These are phyloP conservation scores for Tilletia walkeri DNA, from an alignment of 1,284 basidiomycete genomes.

Conservation along the genomic window DNA sequence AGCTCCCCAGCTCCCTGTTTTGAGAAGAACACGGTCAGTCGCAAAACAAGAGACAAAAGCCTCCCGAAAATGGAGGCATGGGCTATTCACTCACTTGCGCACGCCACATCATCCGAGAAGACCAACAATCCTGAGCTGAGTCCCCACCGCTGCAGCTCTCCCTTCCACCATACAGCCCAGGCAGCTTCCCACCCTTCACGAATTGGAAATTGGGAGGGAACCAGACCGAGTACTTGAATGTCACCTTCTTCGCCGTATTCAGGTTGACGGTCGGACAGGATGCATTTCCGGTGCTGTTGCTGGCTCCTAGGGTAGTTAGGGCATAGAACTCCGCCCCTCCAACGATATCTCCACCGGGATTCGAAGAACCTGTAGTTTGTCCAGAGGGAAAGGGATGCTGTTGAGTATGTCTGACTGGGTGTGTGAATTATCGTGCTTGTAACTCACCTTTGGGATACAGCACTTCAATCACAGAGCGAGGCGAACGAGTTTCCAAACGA, in stretches of 20 bases:
- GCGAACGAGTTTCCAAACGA: too few relatives aligned
- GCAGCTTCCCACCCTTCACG: conserved; percentile 44
- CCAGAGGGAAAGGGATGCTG: not conserved
- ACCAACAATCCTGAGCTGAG: conserved; percentile 56
- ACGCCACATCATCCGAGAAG: conserved; percentile 57
- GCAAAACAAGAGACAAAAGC: not conserved
- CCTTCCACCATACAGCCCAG: conserved; percentile 52
- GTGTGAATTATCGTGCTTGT: too few relatives aligned
- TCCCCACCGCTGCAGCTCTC: conserved; percentile 57
- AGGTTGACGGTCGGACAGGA: not conserved
- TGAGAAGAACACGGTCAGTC: not conserved
- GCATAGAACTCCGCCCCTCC: conserved; percentile 14
- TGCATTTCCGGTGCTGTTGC: not conserved
- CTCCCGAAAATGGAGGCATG: too few relatives aligned
- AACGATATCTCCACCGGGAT: not conserved
- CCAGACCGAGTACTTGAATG: conserved; percentile 20
- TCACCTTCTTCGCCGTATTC: conserved; percentile 5
- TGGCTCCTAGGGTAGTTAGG: not conserved
- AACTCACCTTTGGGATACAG: too few relatives aligned
- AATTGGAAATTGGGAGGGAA: conserved; percentile 27
- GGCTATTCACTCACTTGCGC: conserved; percentile 22
- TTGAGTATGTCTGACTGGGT: too few relatives aligned
- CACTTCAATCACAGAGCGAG: too few relatives aligned
- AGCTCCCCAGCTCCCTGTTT: conserved; percentile 56
- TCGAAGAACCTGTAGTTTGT: not conserved